Conservation (phyloP, 2,329 filamentous ascomycete genomes). For the Fusarium pseudonygamai region DNA sequence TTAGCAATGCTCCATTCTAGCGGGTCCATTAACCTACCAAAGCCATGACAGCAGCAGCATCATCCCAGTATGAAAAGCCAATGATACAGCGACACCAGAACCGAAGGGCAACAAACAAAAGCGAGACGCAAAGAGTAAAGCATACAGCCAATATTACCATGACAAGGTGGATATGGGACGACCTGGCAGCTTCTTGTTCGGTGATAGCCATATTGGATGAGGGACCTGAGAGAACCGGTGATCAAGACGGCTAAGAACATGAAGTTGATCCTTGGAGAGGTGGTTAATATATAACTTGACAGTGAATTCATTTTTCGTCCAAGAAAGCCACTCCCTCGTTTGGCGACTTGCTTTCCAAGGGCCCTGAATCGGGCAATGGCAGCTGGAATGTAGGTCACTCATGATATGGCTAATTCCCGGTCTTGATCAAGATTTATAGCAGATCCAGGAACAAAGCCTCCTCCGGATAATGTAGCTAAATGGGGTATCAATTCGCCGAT, state of each 20-base stretch:
- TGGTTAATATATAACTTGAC: background rate
- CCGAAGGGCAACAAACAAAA: constrained; percentile 14
- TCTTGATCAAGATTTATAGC: background rate
- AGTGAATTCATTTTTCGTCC: background rate
- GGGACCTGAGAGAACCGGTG: background rate
- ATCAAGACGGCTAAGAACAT: background rate
- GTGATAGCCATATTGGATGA: background rate
- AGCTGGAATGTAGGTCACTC: background rate
- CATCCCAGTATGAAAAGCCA: constrained; percentile 8
- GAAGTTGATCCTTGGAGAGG: background rate
- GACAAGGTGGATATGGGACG: background rate
- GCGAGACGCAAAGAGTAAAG: background rate
- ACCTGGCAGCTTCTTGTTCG: background rate
- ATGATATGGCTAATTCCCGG: background rate
- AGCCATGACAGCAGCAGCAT: constrained; percentile 13
- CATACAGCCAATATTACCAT: constrained; percentile 2
- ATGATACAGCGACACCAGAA: constrained; percentile 13
- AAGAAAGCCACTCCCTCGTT: background rate
- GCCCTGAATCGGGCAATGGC: too few species aligned
- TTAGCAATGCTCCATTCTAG: background rate
- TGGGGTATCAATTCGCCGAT: background rate
- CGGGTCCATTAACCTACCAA: background rate
- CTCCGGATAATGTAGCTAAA: background rate
- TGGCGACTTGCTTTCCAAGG: background rate
- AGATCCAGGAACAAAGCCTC: background rate